These are phyloP conservation scores for Henckelia pumila DNA, from an alignment of 257 asterid genomes.

Conservation along the genomic window DNA sequence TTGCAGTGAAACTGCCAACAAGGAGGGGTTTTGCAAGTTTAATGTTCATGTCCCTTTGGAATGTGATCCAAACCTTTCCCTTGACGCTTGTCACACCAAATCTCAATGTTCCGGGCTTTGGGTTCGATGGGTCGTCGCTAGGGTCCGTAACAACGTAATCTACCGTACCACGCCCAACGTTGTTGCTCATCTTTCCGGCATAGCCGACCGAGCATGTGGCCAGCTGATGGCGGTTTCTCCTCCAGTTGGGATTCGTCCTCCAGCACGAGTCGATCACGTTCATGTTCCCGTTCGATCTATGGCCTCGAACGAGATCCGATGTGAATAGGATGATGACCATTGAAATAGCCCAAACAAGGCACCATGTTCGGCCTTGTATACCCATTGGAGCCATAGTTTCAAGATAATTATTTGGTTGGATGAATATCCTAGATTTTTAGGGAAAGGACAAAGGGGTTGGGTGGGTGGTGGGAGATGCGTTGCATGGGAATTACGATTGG, in stretches of 20 bases:
- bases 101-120: constrained; percentile 70
- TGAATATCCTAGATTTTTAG: constrained; percentile 5
- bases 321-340: constrained; percentile 23
- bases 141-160: constrained; percentile 57
- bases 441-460: constrained; percentile 1
- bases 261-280: constrained; percentile 72
- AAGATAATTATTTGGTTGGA: constrained; percentile 9
- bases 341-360: constrained; percentile 30
- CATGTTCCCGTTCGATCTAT: constrained; percentile 23
- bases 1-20: constrained; percentile 59
- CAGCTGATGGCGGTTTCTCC: constrained; percentile 48
- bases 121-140: constrained; percentile 54
- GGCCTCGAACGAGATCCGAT: constrained; percentile 26
- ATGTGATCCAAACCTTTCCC: constrained; percentile 84
- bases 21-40: constrained; percentile 59
- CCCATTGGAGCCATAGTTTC: constrained; percentile 25
- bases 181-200: constrained; percentile 64
- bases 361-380: constrained; percentile 31
- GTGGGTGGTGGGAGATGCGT: constrained; percentile 16
- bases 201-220: constrained; percentile 75
- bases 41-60: constrained; percentile 58
- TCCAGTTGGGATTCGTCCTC: constrained; percentile 58
- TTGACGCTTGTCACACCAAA: constrained; percentile 47
- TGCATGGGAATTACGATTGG: constrained; percentile 15
- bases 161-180: constrained; percentile 38